Percentiles rank a stretch among this genome's conserved stretches.
phyloP scores from a whole-genome alignment of 805 yeast species.

The Candida koratica region DNA sequence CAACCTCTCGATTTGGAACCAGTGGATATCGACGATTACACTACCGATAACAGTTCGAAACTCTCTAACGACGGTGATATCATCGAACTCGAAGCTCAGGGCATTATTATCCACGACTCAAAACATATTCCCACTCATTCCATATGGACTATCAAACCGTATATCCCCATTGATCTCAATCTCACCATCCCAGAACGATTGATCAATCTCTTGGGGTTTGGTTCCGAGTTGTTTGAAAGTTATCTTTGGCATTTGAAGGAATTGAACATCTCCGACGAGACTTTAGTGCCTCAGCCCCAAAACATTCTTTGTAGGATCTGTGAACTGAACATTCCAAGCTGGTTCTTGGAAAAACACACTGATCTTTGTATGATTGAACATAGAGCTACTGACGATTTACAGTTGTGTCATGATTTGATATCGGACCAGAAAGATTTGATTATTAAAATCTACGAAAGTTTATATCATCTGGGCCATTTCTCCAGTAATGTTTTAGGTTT shows the following conservation, averaged over 20 bases:
- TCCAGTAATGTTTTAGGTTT: neutral
- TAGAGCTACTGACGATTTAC: slow-evolving; percentile 72
- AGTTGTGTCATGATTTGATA: slow-evolving; percentile 68
- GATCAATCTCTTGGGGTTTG: slow-evolving; percentile 80
- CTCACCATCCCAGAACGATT: slow-evolving; percentile 68
- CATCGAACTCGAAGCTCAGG: slow-evolving; percentile 88
- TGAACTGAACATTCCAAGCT: slow-evolving; percentile 84
- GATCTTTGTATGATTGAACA: slow-evolving; percentile 86
- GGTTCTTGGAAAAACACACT: slow-evolving; percentile 94
- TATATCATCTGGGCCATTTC: slow-evolving; percentile 20
- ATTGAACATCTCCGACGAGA: slow-evolving; percentile 58
- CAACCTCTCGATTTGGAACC: slow-evolving; percentile 6
- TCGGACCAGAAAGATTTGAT: slow-evolving; percentile 64
- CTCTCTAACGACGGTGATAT: slow-evolving; percentile 54
- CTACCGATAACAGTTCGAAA: slow-evolving; percentile 22
- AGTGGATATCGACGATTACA: slow-evolving; percentile 11
- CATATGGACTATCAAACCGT: slow-evolving; percentile 90
- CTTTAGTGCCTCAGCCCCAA: slow-evolving; percentile 71
- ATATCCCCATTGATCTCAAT: slow-evolving; percentile 57
- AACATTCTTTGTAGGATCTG: slow-evolving; percentile 87
- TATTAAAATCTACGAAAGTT: slow-evolving; percentile 38
- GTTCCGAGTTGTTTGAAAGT: slow-evolving; percentile 76
- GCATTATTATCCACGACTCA: slow-evolving; percentile 70
- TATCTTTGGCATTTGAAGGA: slow-evolving; percentile 66
- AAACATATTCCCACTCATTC: slow-evolving; percentile 67